These are phyloP conservation scores for Citrullus amarus DNA, from an alignment of 306 rosid genomes.

Conservation along the genomic window DNA sequence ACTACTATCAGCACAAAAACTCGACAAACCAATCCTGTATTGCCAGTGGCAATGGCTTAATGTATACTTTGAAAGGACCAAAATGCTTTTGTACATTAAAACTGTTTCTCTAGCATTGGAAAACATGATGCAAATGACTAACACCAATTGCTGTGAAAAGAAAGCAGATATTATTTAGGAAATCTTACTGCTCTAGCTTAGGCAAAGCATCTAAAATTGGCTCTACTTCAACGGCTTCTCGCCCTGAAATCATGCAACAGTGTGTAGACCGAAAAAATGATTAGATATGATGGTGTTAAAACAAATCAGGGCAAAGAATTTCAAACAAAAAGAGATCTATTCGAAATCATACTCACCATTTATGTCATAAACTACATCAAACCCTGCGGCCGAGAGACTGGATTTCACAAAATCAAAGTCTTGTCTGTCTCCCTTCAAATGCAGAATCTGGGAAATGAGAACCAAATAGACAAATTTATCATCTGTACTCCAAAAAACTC, in stretches of 20 bases:
- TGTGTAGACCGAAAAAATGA: conserved; percentile 1
- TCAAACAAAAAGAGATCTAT: background rate
- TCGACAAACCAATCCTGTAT: background rate
- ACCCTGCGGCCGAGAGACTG: conserved; percentile 78
- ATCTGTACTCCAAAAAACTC: background rate
- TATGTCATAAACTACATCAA: conserved; percentile 88
- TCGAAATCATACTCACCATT: conserved; percentile 39
- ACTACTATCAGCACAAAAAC: background rate
- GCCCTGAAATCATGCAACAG: conserved; percentile 39
- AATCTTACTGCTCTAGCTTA: conserved; percentile 73
- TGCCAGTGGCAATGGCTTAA: background rate
- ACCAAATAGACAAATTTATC: background rate
- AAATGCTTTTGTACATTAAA: background rate
- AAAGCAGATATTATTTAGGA: background rate
- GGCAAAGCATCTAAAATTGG: conserved; percentile 87
- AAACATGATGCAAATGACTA: background rate
- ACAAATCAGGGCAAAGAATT: background rate
- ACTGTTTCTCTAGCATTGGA: background rate
- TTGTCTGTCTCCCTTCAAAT: conserved; percentile 88
- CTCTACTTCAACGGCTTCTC: conserved; percentile 82
- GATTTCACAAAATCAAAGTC: conserved; percentile 83
- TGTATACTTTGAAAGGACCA: background rate
- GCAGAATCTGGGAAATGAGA: conserved; percentile 51
- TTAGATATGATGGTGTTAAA: background rate
- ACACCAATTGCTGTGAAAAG: background rate